Base-by-base conservation (phyloP, 2,329 filamentous ascomycete genomes). In the Akanthomyces lecanii region DNA sequence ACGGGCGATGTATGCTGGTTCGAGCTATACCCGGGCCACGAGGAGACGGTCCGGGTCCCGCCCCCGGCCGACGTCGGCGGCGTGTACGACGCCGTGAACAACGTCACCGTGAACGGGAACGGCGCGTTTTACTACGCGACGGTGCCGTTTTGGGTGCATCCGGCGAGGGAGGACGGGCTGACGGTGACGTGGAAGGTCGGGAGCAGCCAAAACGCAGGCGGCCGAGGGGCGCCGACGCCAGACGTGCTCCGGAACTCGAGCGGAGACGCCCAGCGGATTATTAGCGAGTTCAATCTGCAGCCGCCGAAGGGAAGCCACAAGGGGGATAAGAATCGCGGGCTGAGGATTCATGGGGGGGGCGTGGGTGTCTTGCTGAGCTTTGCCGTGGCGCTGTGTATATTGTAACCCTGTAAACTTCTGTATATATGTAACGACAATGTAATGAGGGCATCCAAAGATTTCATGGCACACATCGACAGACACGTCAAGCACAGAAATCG, bases 111-210 rank as follows among this genome's bases (percentile, higher is more conserved):
- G 12, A n/a, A 48, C n/a, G 55, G 55, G 14, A 25, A n/a, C 14
- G 40, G 55, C 21, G 23, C 38, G 2, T 58, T 42, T 42, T 58
- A 58, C 55, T 48, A 47, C 30, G 55, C 55, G 36, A 47, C 55
- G 38, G 55, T 47, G n/a, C 55, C 55, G 23, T 58, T 58, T 45
- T 33, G 23, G 18, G 55, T 58, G 25, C 44, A 47, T 18, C 38
- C 55, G 16, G 30, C n/a, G 40, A n/a, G 55, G n/a, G 23, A 42
- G 3, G 47, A 28, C 25, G 55, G 55, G 12, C 55, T 45, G 21
- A 58, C 55, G 25, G 55, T 58, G 23, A 58, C 55, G 18, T 58
- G 55, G 55, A 58, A 58, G 21, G 42, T 45, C 16, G 42, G 42
- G 3, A 45, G 42, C 42, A 45, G 16, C 42, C 42, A 45, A 18